Percentiles rank a stretch among this genome's conserved stretches.
Evolutionary conservation across 768 basidiomycete species (phyloP).

Genomic region (Cystobasidium onofrii): DNA sequence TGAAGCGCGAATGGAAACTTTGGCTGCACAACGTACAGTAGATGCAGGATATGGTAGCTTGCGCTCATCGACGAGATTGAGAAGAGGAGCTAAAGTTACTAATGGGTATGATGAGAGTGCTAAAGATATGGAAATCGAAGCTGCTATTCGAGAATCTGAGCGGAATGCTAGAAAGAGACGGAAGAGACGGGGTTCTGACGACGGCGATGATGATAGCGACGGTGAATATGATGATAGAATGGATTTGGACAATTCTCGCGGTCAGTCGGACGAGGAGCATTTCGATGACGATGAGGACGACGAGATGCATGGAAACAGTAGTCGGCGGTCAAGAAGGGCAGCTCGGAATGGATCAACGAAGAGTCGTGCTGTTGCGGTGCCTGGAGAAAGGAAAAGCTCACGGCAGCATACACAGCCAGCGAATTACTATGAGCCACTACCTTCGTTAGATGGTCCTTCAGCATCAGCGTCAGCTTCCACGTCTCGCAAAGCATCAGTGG

Average conservation of each 20-base stretch:
- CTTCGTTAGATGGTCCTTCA: not conserved
- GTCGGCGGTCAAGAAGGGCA: not conserved
- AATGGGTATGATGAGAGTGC: conserved; percentile 21
- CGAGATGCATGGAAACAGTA: not conserved
- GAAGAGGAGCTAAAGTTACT: conserved; percentile 4
- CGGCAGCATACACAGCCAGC: not conserved
- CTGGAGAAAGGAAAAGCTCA: conserved; percentile 6
- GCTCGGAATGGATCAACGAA: not conserved
- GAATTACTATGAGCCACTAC: not conserved
- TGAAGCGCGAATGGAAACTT: not conserved
- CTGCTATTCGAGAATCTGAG: conserved; percentile 13
- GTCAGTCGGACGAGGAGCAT: not conserved
- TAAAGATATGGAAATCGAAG: conserved; percentile 4
- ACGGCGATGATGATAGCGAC: conserved; percentile 3
- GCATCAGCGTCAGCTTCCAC: not conserved
- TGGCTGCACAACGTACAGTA: not conserved
- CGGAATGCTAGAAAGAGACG: not conserved
- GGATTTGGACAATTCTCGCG: not conserved
- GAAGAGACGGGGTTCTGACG: not conserved
- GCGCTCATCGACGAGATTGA: not conserved
- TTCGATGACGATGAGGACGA: conserved; percentile 20
- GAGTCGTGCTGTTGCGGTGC: not conserved
- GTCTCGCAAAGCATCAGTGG: not conserved
- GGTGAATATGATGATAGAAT: conserved; percentile 4
- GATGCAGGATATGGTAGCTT: not conserved